Evolutionary conservation across 176 grass and related monocot genomes (phyloP).

Genomic region (maize (Zea mays)): DNA sequence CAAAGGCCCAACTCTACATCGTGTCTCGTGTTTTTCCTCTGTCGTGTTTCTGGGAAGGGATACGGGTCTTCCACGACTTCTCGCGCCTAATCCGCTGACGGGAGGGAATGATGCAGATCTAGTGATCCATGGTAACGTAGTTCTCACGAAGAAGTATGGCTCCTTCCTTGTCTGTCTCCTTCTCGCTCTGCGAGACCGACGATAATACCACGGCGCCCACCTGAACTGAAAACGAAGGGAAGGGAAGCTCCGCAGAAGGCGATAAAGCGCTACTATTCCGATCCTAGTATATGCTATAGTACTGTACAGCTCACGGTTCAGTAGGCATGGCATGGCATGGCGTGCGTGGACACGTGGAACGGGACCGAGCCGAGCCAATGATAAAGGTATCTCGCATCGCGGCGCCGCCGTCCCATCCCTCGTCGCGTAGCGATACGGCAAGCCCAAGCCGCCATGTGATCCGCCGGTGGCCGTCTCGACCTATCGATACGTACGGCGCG

Average conservation of each 20-base stretch:
- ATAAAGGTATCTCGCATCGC: neutral
- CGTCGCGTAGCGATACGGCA: constrained; percentile 36
- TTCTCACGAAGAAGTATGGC: neutral
- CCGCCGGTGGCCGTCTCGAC: constrained; percentile 27
- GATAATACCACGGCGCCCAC: neutral
- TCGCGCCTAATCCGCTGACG: no score
- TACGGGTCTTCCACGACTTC: no score
- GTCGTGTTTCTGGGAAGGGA: no score
- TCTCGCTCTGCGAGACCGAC: neutral
- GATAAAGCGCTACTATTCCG: constrained; percentile 6
- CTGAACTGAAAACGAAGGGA: neutral
- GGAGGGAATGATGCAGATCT: no score
- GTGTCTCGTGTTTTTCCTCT: no score
- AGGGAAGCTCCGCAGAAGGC: constrained; percentile 26
- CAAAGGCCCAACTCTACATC: no score
- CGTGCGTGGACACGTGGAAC: no score
- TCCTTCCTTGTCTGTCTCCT: neutral
- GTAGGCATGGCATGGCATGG: no score
- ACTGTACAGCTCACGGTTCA: no score
- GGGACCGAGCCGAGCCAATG: neutral
- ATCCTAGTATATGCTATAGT: no score
- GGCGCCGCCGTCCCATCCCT: constrained; percentile 7
- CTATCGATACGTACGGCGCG: constrained; percentile 44
- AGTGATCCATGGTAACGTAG: no score
- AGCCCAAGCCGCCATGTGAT: constrained; percentile 41